Percentiles rank a stretch among this genome's conserved stretches.
phyloP scores from a whole-genome alignment of 2,329 filamentous ascomycete genomes.

The Pseudogymnoascus verrucosus region DNA sequence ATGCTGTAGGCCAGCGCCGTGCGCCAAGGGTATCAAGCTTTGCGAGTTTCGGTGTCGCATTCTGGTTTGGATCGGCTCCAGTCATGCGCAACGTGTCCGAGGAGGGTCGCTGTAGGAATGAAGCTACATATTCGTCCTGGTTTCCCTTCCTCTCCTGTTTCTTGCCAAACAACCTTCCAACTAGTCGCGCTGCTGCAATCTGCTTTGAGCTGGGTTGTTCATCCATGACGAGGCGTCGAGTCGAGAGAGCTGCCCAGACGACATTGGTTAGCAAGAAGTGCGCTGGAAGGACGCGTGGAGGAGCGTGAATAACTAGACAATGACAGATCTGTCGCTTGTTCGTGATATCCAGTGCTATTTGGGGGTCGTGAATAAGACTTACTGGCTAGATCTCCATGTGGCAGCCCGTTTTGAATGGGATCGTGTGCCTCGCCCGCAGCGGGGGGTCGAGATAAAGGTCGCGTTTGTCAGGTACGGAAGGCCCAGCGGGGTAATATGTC shows the following conservation, averaged over 20 bases:
- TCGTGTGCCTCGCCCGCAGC: conserved; percentile 5
- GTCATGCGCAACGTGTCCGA: conserved; percentile 47
- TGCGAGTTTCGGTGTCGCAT: conserved; percentile 17
- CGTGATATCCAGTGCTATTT: background rate
- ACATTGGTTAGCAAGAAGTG: background rate
- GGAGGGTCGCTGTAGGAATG: conserved; percentile 48
- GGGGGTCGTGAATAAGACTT: background rate
- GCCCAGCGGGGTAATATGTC: conserved; percentile 1
- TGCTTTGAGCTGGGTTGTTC: conserved; percentile 17
- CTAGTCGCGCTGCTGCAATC: conserved; percentile 38
- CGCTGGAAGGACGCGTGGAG: background rate
- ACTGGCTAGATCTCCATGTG: conserved; percentile 3
- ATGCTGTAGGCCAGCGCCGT: conserved; percentile 42
- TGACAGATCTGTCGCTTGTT: background rate
- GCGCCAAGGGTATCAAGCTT: conserved; percentile 41
- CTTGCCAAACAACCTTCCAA: conserved; percentile 45
- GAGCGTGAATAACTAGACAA: background rate
- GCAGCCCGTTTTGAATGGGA: background rate
- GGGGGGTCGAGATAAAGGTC: background rate
- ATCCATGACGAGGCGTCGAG: background rate
- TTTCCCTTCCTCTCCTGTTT: conserved; percentile 32
- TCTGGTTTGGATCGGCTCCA: conserved; percentile 37
- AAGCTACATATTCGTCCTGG: conserved; percentile 43
- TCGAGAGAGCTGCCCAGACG: background rate
- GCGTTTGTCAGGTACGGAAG: conserved; percentile 6